Base-by-base conservation (phyloP, 2,329 filamentous ascomycete species). In the Ceratocystis albifundus region DNA sequence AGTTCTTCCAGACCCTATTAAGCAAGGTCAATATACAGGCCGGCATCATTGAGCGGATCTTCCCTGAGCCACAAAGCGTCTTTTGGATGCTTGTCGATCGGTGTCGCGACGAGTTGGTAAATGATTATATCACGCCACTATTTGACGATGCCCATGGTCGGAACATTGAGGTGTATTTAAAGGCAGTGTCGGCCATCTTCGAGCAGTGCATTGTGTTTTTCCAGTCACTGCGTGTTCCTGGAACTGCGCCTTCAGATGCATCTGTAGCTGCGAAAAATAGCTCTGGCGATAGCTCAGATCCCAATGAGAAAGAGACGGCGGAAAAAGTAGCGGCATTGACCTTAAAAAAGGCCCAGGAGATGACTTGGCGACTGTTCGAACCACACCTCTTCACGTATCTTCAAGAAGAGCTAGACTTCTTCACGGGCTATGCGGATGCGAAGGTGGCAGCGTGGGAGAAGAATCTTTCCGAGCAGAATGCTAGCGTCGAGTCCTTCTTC, bases 361-460 rank as follows among this genome's bases (percentile, higher is more conserved):
- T 90, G 63, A 80, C 92, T 15, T 77, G 86, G 17, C 83, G 82
- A 69, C 85, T 91, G 0, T 97, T 96, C 71, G 93, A 96, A 74
- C 90, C 88, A 48, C 93, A 97, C 73, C 80, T 97, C n/a, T 92
- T 96, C 73, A 77, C 96, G 1, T 99, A 97, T 74, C 79, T 99
- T 17, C 86, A 90, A 69, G 93, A 96, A 73, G 94, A 99, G 76
- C 79, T 96, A 36, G 89, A 93, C 62, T 87, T 85, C 72, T 97
- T 97, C 75, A 88, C 87, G 36, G 82, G 82, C 65, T 83, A 87
- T 69, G 90, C 89, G 15, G 88, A 93, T 68, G 79, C 81, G 1
- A 86, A 93, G 72, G 93, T 99, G 4, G 82, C 79, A 5, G 82
- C 85, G 15, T 99, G 94, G 94, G 93, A 96, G 75, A 90, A 90